These are phyloP conservation scores for Cichorium intybus DNA, from an alignment of 140 eudicot species.

Conservation along the genomic window DNA sequence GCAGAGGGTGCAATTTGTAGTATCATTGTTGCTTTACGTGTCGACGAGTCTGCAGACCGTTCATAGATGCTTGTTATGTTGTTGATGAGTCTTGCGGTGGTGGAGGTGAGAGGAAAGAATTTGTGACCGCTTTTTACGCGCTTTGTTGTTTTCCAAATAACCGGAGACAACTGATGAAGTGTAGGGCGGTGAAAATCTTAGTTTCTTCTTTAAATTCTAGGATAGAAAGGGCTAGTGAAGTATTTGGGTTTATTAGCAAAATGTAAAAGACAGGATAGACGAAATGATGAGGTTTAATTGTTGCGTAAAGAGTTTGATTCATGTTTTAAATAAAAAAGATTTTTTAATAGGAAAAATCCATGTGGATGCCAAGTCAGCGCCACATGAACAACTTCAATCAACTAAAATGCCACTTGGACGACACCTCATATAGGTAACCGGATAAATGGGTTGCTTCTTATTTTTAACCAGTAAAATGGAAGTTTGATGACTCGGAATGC, in stretches of 20 bases:
- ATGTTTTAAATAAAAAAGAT: no score
- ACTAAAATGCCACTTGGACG: no score
- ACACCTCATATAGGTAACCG: no score
- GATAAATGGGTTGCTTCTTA: no score
- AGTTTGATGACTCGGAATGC: no score
- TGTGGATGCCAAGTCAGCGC: no score
- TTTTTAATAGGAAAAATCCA: no score
- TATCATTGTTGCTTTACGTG: conserved; percentile 42
- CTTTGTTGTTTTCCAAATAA: conserved; percentile 79
- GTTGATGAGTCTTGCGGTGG: conserved; percentile 83
- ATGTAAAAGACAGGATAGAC: conserved; percentile 57
- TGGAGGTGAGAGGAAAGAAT: conserved; percentile 73
- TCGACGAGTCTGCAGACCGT: conserved; percentile 43
- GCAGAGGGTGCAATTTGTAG: conserved; percentile 91
- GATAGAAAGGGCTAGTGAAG: conserved; percentile 87
- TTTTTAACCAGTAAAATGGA: no score
- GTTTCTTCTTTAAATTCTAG: conserved; percentile 45
- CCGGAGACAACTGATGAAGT: conserved; percentile 68
- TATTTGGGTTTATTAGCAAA: conserved; percentile 76
- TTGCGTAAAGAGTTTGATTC: conserved; percentile 47
- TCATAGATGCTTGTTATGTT: conserved; percentile 86
- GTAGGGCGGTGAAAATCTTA: conserved; percentile 60
- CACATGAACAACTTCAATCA: no score
- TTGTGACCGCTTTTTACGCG: conserved; percentile 78
- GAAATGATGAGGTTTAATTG: conserved; percentile 60